A percentile compares a stretch with the other conserved stretches of the same genome.
phyloP scores from a whole-genome alignment of 306 rosid genomes.

The Sophora flavescens region DNA sequence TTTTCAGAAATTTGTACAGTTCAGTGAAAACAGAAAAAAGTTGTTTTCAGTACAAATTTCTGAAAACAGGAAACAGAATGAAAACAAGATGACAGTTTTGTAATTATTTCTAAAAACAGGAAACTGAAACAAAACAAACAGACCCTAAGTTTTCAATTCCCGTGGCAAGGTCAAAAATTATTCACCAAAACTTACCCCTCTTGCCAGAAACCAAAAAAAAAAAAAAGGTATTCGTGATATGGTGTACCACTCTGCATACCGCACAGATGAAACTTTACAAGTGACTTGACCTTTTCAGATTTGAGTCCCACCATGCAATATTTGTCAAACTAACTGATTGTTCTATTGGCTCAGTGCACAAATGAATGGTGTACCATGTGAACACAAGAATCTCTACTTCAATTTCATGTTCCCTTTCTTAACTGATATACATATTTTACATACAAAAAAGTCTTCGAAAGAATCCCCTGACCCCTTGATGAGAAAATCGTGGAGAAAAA shows the following conservation, averaged over 20 bases:
- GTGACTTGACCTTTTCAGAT: slow-evolving; percentile 18
- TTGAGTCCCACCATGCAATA: slow-evolving; percentile 18
- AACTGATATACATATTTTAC: slow-evolving; percentile 21
- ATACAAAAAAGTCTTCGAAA: background rate
- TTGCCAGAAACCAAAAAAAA: background rate
- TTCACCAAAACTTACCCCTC: slow-evolving; percentile 27
- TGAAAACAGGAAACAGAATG: too few species aligned
- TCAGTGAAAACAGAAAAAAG: too few species aligned
- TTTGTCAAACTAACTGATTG: slow-evolving; percentile 33
- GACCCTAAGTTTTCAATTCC: background rate
- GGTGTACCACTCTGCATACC: background rate
- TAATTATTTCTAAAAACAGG: too few species aligned
- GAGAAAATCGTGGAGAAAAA: background rate
- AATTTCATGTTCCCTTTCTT: slow-evolving; percentile 11
- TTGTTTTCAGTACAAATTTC: too few species aligned
- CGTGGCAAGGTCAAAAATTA: background rate
- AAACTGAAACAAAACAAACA: too few species aligned
- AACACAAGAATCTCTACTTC: background rate
- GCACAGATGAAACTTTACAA: background rate
- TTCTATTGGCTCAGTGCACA: background rate
- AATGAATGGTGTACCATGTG: slow-evolving; percentile 5
- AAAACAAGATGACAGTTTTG: too few species aligned
- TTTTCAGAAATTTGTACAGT: too few species aligned
- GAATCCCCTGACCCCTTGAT: slow-evolving; percentile 24
- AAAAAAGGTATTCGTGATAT: background rate